Evolutionary conservation across 2,329 filamentous ascomycete genomes (phyloP).

Genomic region (Chalara sp.): DNA sequence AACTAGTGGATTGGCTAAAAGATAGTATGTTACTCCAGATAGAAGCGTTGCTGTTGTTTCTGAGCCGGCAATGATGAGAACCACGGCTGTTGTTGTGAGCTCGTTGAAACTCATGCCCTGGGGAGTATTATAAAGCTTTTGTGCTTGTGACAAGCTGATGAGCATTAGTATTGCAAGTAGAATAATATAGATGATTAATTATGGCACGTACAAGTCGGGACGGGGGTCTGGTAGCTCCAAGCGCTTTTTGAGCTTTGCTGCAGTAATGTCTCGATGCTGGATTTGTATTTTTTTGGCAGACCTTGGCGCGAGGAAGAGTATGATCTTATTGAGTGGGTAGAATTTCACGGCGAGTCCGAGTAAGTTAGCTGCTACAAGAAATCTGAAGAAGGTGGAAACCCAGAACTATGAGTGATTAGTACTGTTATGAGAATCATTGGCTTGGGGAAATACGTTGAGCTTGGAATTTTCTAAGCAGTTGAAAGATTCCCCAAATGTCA

Average conservation of each 20-base stretch:
- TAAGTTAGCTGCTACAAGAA: slow-evolving; percentile 15
- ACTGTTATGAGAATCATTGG: too few species aligned
- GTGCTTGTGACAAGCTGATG: too few species aligned
- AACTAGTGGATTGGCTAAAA: slow-evolving; percentile 14
- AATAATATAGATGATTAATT: too few species aligned
- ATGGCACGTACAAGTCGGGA: slow-evolving; percentile 25
- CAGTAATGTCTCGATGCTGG: slow-evolving; percentile 14
- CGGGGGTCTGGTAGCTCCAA: slow-evolving; percentile 19
- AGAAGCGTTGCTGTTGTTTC: slow-evolving; percentile 35
- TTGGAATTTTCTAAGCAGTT: slow-evolving; percentile 29
- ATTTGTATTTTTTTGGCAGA: slow-evolving; percentile 9
- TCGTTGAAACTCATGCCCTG: slow-evolving; percentile 10
- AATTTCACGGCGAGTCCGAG: slow-evolving; percentile 14
- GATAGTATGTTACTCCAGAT: slow-evolving; percentile 27
- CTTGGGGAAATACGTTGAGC: slow-evolving; percentile 8
- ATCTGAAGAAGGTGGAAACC: slow-evolving; percentile 20
- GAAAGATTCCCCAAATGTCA: slow-evolving; percentile 35
- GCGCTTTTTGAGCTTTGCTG: slow-evolving; percentile 11
- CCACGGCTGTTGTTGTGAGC: slow-evolving; percentile 6
- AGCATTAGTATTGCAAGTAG: too few species aligned
- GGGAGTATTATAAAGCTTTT: slow-evolving; percentile 9
- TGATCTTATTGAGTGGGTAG: slow-evolving; percentile 9
- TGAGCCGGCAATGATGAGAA: slow-evolving; percentile 29
- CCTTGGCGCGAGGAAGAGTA: slow-evolving; percentile 14
- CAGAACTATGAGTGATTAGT: slow-evolving; percentile 13